A percentile compares a stretch with the other conserved stretches of the same genome.
Conservation (phyloP, 2,329 filamentous ascomycete species). For the Penicillium sp. region DNA sequence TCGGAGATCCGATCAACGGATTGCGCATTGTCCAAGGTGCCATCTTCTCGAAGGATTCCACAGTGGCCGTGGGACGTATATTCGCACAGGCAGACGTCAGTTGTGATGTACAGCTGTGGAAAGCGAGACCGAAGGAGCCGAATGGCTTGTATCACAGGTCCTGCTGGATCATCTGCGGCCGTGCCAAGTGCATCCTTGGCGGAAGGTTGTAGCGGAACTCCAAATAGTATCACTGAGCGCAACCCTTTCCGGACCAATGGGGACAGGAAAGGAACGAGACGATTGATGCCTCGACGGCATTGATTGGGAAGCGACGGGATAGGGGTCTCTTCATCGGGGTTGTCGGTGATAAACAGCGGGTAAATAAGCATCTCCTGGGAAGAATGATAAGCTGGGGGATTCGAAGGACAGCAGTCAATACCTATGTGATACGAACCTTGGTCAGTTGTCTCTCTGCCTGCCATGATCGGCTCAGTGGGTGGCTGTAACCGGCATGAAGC, state of each 20-base stretch:
- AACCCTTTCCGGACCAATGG: constrained; percentile 87
- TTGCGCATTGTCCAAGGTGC: constrained; percentile 84
- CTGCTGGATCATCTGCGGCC: constrained; percentile 85
- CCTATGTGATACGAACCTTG: constrained; percentile 57
- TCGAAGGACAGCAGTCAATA: neutral
- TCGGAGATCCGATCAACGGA: constrained; percentile 94
- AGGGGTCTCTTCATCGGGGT: constrained; percentile 83
- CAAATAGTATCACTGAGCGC: constrained; percentile 90
- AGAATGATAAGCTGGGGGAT: neutral
- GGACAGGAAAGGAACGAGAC: constrained; percentile 76
- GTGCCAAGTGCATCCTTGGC: constrained; percentile 91
- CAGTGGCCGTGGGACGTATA: constrained; percentile 98
- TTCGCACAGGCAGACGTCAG: constrained; percentile 96
- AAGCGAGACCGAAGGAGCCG: constrained; percentile 79
- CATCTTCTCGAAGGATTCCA: constrained; percentile 90
- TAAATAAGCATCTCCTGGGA: constrained; percentile 94
- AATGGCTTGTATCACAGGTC: constrained; percentile 85
- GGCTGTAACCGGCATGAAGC: constrained; percentile 77
- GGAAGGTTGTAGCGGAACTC: constrained; percentile 76
- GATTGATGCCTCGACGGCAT: constrained; percentile 82
- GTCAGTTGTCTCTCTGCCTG: constrained; percentile 81
- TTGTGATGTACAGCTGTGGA: constrained; percentile 84
- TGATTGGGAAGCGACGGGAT: constrained; percentile 92
- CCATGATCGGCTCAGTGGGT: constrained; percentile 75
- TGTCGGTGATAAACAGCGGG: constrained; percentile 92